phyloP scores from a whole-genome alignment of 352 stramenopile genomes.

The Phytophthora europaea region DNA sequence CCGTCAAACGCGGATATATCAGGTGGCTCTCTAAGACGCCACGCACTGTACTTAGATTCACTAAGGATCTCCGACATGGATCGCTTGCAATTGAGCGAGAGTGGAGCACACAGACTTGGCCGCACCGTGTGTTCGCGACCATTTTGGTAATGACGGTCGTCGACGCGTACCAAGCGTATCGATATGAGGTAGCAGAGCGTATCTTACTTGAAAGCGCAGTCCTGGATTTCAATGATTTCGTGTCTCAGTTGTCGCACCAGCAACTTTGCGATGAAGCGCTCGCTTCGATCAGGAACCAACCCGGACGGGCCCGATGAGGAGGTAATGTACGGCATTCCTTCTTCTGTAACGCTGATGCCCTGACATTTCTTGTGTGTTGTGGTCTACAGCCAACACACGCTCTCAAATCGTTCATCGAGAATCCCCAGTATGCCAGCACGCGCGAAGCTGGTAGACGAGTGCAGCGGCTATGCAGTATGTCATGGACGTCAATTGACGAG shows the following conservation, averaged over 20 bases:
- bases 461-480: neutral
- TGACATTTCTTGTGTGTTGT: too few relatives aligned
- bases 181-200: neutral
- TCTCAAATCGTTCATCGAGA: neutral
- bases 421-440: neutral
- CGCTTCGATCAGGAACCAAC: neutral
- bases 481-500: neutral
- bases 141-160: neutral
- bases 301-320: neutral
- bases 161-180: neutral
- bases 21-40: too few relatives aligned
- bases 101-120: neutral
- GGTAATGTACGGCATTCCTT: neutral
- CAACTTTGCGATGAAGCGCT: neutral
- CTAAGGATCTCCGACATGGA: neutral
- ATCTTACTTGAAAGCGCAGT: neutral
- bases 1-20: too few relatives aligned
- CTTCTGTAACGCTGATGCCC: neutral
- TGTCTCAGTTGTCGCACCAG: neutral
- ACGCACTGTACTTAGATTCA: too few relatives aligned
- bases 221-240: neutral
- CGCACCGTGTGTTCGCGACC: neutral
- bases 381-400: neutral
- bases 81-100: neutral
- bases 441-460: neutral